A percentile compares a stretch with the other conserved stretches of the same genome.
Evolutionary conservation across 164 flowering plant genomes (phyloP).

Genomic region (Magnolia changhungtana): DNA sequence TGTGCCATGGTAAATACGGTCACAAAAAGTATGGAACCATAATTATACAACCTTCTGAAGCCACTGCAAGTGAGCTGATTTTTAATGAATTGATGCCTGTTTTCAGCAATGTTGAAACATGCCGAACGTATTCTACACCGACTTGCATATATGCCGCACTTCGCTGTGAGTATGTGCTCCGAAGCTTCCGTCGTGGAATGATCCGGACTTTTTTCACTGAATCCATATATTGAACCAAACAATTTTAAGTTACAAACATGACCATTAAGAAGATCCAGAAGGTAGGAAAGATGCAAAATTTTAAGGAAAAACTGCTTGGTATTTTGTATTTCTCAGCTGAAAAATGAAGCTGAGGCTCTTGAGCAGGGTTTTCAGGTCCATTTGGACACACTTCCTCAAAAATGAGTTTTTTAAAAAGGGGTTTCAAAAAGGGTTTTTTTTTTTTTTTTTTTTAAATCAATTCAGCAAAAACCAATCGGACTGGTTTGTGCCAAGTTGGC

Average conservation of each 20-base stretch:
- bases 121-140: conserved; percentile 67
- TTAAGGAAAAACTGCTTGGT: background rate
- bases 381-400: too few relatives aligned
- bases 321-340: background rate
- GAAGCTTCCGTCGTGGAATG: conserved; percentile 70
- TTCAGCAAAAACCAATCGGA: too few relatives aligned
- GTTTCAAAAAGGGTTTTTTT: too few relatives aligned
- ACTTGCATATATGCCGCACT: conserved; percentile 62
- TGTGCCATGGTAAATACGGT: background rate
- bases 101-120: conserved; percentile 72
- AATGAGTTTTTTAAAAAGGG: too few relatives aligned
- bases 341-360: too few relatives aligned
- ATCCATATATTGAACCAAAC: conserved; percentile 9
- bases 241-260: background rate
- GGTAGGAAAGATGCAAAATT: background rate
- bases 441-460: too few relatives aligned
- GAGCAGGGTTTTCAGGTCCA: too few relatives aligned
- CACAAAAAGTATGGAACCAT: background rate
- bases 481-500: too few relatives aligned
- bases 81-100: conserved; percentile 57
- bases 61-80: conserved; percentile 32
- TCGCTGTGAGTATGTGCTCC: conserved; percentile 57
- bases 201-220: conserved; percentile 74
- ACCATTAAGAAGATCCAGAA: background rate
- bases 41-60: conserved; percentile 38